phyloP scores from a whole-genome alignment of 106 monocot species.

The Dendrobium catenatum region DNA sequence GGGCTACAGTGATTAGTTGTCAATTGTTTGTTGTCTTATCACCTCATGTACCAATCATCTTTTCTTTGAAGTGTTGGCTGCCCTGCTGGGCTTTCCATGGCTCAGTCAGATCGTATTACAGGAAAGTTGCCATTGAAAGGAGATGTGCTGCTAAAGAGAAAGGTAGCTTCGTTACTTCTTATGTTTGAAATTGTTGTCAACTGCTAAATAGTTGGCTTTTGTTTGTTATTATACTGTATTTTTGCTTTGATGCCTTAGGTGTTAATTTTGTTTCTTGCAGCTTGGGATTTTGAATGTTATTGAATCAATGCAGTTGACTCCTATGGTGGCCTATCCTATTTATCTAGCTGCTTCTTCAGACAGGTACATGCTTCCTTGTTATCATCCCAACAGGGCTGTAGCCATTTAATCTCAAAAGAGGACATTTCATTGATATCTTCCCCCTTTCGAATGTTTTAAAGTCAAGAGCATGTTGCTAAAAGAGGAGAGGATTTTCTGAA shows the following conservation, averaged over 20 bases:
- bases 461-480: conserved; percentile 53
- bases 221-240: neutral
- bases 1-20: neutral
- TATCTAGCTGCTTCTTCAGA: conserved; percentile 79
- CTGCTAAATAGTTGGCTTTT: neutral
- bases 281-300: conserved; percentile 85
- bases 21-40: neutral
- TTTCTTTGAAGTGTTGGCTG: conserved; percentile 44
- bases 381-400: neutral
- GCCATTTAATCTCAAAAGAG: neutral
- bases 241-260: neutral
- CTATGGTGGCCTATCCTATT: conserved; percentile 67
- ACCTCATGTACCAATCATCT: conserved; percentile 1
- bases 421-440: neutral
- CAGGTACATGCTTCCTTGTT: conserved; percentile 33
- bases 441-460: conserved; percentile 11
- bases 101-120: conserved; percentile 71
- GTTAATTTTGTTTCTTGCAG: conserved; percentile 27
- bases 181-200: neutral
- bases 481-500: conserved; percentile 75
- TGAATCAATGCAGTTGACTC: conserved; percentile 66
- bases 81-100: conserved; percentile 66
- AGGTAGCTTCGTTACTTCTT: conserved; percentile 34
- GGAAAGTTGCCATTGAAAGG: conserved; percentile 74
- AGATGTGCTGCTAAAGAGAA: conserved; percentile 57